These are phyloP conservation scores for Bryum argenteum DNA, from an alignment of 225 moss, liverwort and hornwort species.

Conservation along the genomic window DNA sequence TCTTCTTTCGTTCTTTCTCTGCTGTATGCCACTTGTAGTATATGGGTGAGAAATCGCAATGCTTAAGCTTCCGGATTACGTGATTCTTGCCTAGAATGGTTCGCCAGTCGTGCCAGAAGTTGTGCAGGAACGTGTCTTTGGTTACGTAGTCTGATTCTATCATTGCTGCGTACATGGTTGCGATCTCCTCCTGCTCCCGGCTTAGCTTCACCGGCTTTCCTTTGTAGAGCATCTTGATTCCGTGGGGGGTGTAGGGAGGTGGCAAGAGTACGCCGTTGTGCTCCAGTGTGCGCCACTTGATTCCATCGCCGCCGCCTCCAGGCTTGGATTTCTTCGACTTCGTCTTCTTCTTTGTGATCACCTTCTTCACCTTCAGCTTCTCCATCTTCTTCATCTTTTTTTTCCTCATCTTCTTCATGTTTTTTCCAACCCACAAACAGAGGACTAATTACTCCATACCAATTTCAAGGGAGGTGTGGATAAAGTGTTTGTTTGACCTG, in stretches of 20 bases:
- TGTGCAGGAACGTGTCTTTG: constrained; percentile 78
- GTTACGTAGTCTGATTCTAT: constrained; percentile 84
- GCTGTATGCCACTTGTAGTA: constrained; percentile 65
- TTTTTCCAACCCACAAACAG: no score
- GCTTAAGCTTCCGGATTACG: constrained; percentile 80
- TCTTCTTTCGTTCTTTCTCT: constrained; percentile 96
- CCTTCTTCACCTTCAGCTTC: constrained; percentile 54
- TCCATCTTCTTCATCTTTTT: constrained; percentile 39
- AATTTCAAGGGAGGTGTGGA: no score
- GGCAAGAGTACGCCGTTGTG: constrained; percentile 96
- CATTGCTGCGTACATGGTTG: constrained; percentile 99
- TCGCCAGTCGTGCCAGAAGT: constrained; percentile 96
- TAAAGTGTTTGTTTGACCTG: no score
- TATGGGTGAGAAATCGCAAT: constrained; percentile 94
- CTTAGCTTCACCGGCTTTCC: constrained; percentile 78
- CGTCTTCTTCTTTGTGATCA: constrained; percentile 60
- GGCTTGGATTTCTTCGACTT: constrained; percentile 52
- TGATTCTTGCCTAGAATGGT: constrained; percentile 60
- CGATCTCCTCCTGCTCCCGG: constrained; percentile 81
- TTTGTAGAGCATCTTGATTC: constrained; percentile 85
- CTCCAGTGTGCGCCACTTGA: constrained; percentile 86
- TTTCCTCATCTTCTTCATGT: no score
- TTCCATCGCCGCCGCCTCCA: constrained; percentile 66
- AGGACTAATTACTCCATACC: no score
- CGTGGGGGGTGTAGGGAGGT: constrained; percentile 83